phyloP scores from a whole-genome alignment of 2,329 filamentous ascomycete genomes.

The Botrytis deweyae region DNA sequence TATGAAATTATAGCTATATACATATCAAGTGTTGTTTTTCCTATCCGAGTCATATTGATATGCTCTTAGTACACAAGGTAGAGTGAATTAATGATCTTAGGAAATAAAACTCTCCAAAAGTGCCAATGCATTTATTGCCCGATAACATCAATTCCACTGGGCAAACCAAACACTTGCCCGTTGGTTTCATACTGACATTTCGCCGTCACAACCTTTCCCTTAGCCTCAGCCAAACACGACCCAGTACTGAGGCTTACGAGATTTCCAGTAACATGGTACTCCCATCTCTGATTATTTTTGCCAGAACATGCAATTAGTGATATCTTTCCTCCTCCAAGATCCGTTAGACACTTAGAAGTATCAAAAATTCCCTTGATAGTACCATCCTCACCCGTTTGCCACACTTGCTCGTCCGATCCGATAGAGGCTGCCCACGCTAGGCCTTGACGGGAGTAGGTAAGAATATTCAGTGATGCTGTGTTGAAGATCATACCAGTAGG shows the following conservation, averaged over 20 bases:
- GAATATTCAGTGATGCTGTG: constrained; percentile 46
- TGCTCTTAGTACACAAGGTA: not conserved
- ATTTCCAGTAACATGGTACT: constrained; percentile 47
- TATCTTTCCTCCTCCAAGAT: constrained; percentile 37
- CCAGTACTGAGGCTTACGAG: constrained; percentile 41
- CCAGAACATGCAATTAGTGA: constrained; percentile 40
- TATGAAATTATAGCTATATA: not conserved
- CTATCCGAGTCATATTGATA: not conserved
- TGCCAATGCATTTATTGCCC: not conserved
- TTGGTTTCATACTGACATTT: constrained; percentile 43
- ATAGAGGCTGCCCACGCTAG: constrained; percentile 43
- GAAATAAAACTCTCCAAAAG: not conserved
- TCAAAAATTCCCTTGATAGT: constrained; percentile 43
- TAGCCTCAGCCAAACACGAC: constrained; percentile 44
- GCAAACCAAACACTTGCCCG: constrained; percentile 48
- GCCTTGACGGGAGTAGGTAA: constrained; percentile 37
- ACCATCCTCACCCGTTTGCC: constrained; percentile 41
- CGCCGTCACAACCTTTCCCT: constrained; percentile 33
- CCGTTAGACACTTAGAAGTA: constrained; percentile 43
- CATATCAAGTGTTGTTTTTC: not conserved
- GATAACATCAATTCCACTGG: constrained; percentile 43
- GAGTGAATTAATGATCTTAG: not conserved
- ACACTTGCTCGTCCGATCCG: constrained; percentile 45
- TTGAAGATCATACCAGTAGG: constrained; percentile 53
- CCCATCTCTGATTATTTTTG: constrained; percentile 43